phyloP scores from a whole-genome alignment of 2,329 filamentous ascomycete genomes.

The Phaeosphaeriaceae sp. region DNA sequence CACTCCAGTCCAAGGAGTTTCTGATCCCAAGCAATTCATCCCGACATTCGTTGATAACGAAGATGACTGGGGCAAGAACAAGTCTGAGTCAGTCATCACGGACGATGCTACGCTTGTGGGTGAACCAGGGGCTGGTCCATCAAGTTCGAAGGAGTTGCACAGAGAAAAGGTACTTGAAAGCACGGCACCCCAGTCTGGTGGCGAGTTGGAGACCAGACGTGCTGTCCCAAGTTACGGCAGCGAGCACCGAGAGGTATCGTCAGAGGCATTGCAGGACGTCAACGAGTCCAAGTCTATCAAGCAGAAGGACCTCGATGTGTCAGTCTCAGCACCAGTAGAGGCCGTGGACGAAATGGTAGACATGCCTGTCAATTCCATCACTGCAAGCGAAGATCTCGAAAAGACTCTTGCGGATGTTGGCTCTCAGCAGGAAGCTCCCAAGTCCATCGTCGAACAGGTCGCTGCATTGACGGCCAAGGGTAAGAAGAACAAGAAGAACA shows the following conservation, averaged over 20 bases:
- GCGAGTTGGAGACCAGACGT: conserved; percentile 20
- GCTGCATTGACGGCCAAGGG: conserved; percentile 20
- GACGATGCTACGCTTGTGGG: conserved; percentile 44
- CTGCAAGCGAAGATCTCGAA: conserved; percentile 3
- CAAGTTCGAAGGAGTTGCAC: conserved; percentile 25
- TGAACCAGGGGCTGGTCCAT: conserved; percentile 24
- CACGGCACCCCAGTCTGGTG: conserved; percentile 24
- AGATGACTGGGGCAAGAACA: conserved; percentile 38
- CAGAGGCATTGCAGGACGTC: background rate
- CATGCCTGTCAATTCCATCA: background rate
- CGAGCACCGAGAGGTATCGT: background rate
- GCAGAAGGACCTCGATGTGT: background rate
- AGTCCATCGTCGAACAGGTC: conserved; percentile 13
- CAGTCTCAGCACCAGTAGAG: background rate
- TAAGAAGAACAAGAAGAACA: conserved; percentile 43
- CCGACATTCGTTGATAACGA: conserved; percentile 41
- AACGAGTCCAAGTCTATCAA: background rate
- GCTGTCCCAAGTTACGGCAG: conserved; percentile 13
- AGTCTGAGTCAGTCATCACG: conserved; percentile 29
- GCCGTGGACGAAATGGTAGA: background rate
- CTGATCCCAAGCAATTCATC: conserved; percentile 19
- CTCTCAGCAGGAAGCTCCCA: background rate
- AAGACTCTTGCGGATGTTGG: background rate
- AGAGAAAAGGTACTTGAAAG: conserved; percentile 37
- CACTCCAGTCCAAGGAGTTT: conserved; percentile 6